These are phyloP conservation scores for Dactylorhiza incarnata DNA, from an alignment of 106 monocot genomes.

Conservation along the genomic window DNA sequence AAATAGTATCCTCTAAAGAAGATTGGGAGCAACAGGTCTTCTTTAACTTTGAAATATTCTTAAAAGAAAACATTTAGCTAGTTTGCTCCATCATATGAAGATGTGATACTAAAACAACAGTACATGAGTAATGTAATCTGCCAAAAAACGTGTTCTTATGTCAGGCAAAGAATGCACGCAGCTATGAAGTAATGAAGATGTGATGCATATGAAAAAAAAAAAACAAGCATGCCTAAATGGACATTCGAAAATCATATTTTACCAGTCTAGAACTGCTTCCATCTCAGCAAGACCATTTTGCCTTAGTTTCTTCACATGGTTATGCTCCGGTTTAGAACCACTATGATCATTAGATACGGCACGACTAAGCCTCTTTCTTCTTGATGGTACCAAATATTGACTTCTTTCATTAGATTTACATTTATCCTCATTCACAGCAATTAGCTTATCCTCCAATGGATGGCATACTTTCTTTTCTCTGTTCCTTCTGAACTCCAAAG, in stretches of 20 bases:
- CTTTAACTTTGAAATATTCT: neutral
- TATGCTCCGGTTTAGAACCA: slow-evolving; percentile 16
- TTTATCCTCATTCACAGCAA: slow-evolving; percentile 1
- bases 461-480: neutral
- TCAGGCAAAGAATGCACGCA: neutral
- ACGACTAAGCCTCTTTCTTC: slow-evolving; percentile 37
- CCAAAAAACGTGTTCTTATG: neutral
- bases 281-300: slow-evolving; percentile 11
- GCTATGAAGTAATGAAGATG: neutral
- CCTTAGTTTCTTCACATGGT: slow-evolving; percentile 21
- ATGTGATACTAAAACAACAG: neutral
- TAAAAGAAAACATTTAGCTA: neutral
- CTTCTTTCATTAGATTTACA: neutral
- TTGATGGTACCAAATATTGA: slow-evolving; percentile 2
- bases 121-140: no score
- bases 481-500: neutral
- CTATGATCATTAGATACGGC: slow-evolving; percentile 14
- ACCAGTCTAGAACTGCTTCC: slow-evolving; percentile 20
- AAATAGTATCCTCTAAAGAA: neutral
- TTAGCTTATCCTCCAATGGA: slow-evolving; percentile 11
- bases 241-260: neutral
- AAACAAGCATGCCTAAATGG: neutral
- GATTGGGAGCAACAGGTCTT: neutral
- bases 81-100: neutral
- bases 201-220: neutral